Evolutionary conservation across 495 filamentous ascomycete species (phyloP).

Genomic region (Penicillium arizonense): DNA sequence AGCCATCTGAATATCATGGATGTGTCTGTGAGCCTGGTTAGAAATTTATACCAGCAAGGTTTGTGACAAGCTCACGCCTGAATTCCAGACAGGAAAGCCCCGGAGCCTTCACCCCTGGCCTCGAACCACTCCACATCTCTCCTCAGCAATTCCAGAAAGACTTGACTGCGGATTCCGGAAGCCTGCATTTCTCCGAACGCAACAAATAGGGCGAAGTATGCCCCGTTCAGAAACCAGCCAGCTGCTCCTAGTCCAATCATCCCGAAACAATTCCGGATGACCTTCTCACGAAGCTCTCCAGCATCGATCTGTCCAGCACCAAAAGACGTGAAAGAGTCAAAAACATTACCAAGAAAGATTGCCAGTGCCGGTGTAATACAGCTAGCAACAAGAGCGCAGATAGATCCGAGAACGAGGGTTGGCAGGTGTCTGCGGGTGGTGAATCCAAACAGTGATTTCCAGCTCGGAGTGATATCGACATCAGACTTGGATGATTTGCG

Average conservation of each 20-base stretch:
- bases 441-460: constrained; percentile 69
- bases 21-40: constrained; percentile 54
- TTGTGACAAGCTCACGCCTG: constrained; percentile 61
- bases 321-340: constrained; percentile 66
- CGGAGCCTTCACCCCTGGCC: constrained; percentile 64
- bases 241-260: constrained; percentile 59
- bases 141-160: constrained; percentile 66
- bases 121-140: constrained; percentile 89
- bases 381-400: constrained; percentile 60
- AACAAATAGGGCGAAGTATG: constrained; percentile 68
- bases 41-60: not conserved
- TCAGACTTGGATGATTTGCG: not conserved
- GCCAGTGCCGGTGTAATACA: constrained; percentile 62
- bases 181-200: constrained; percentile 80
- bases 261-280: constrained; percentile 56
- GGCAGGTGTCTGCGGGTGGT: constrained; percentile 60
- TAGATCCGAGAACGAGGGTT: constrained; percentile 48
- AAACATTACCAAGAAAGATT: constrained; percentile 72
- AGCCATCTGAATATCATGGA: constrained; percentile 77
- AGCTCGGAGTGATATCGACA: constrained; percentile 26
- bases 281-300: constrained; percentile 50
- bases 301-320: constrained; percentile 53
- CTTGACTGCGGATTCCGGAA: constrained; percentile 53
- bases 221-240: constrained; percentile 63
- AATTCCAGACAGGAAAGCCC: constrained; percentile 64